Evolutionary conservation across 1,284 basidiomycete species (phyloP), one percentile per base, ranked within the genome.

Genomic region (Ustilago bromivora): DNA sequence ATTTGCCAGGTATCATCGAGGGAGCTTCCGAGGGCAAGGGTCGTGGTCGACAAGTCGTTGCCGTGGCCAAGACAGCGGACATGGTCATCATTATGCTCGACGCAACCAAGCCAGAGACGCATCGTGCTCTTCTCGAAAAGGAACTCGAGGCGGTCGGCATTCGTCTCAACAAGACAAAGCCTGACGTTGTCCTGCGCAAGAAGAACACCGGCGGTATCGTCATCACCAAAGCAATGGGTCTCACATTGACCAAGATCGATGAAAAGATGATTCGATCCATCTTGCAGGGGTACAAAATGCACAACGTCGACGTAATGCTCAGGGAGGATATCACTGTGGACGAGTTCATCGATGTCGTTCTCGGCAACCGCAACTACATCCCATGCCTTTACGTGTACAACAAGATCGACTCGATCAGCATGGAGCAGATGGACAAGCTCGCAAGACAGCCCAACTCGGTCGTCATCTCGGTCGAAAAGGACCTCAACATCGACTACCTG

Each of bases 71-170:
- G 88, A 99, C 96, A 1, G 95, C 96, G 2, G 96, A 99, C 87
- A 89, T 98, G 51, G 96, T 98, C 78, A 69, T 87, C 51, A 88
- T 97, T 60, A 90, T 98, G 79, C 95, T 98, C 93, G 96, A 98
- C 84, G 95, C 96, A 4, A 98, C 95, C 8, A 99, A 99, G 87
- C 94, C 94, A 4, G 92, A 94, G 54, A 94, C 98, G 86, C 97
- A 99, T 85, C 91, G 93, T 71, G 89, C 90, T 47, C 88, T 96
- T 71, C 89, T 98, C 31, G 96, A 98, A 86, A 90, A 94, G 61
- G 96, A 99, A 86, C 88, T 99, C 36, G 96, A 98, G 69, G 94
- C 96, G 1, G 96, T 99, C 43, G 96, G 97, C 9, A 98, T 99
- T 78, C 90, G 96, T 58, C 87, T 99, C 76, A 99, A 99, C 87